phyloP scores from a whole-genome alignment of 768 basidiomycete genomes.

The Rhodosporidiobolus sp. region DNA sequence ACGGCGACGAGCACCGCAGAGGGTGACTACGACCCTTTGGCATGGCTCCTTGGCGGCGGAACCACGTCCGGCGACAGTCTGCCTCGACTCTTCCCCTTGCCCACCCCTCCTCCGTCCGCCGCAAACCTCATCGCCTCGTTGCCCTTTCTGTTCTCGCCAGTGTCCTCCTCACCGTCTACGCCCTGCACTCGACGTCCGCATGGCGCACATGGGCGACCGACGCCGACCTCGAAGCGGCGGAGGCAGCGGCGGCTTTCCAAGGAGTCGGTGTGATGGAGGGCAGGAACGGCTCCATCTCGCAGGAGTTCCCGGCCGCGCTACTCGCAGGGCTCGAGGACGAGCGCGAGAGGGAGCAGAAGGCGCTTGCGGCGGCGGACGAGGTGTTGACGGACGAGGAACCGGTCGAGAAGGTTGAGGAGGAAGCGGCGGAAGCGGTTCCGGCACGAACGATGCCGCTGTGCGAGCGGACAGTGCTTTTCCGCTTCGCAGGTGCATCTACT shows the following conservation, averaged over 20 bases:
- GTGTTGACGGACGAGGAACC: background rate
- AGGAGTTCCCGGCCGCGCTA: background rate
- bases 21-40: background rate
- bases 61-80: background rate
- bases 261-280: no score
- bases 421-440: no score
- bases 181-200: background rate
- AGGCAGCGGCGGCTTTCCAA: background rate
- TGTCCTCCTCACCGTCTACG: constrained; percentile 3
- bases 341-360: background rate
- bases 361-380: background rate
- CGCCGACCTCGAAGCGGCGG: background rate
- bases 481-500: constrained; percentile 24
- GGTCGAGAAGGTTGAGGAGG: background rate
- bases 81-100: background rate
- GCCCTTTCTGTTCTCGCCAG: background rate
- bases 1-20: background rate
- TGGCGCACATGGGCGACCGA: no score
- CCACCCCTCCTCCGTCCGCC: background rate
- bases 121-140: background rate
- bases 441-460: constrained; percentile 8
- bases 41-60: background rate
- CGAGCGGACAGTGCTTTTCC: constrained; percentile 22
- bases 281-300: background rate
- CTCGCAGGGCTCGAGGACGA: background rate